Conservation (phyloP, 108 stramenopile genomes). For the Aurantiochytrium sp. region DNA sequence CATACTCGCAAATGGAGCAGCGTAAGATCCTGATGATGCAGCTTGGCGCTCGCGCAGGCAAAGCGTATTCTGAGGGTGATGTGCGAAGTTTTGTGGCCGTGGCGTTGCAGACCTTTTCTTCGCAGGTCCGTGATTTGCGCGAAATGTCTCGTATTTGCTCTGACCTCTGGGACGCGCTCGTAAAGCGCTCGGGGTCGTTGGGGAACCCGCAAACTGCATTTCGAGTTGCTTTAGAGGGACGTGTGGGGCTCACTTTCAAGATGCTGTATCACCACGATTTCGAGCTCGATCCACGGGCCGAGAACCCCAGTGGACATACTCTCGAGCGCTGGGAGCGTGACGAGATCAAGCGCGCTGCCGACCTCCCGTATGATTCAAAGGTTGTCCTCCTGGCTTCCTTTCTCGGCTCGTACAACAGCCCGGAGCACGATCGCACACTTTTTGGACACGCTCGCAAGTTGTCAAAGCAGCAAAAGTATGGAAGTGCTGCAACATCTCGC, state of each 20-base stretch:
- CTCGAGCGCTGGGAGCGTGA: background rate
- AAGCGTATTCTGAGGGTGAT: background rate
- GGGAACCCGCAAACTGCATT: background rate
- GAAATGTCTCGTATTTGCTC: background rate
- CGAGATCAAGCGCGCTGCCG: background rate
- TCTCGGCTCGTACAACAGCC: background rate
- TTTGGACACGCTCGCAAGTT: background rate
- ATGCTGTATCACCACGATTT: constrained; percentile 10
- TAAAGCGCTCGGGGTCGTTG: background rate
- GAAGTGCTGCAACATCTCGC: background rate
- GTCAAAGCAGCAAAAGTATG: background rate
- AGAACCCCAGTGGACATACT: background rate
- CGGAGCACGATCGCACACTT: background rate
- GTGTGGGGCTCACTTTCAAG: background rate
- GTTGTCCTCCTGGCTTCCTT: background rate
- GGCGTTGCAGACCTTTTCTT: background rate
- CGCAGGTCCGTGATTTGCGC: background rate
- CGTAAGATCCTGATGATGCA: background rate
- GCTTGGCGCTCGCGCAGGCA: background rate
- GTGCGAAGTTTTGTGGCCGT: background rate
- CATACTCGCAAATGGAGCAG: background rate
- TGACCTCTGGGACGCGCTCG: background rate
- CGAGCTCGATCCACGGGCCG: background rate
- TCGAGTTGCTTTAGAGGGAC: background rate
- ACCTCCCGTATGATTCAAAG: background rate